A percentile compares a stretch with the other conserved stretches of the same genome.
phyloP scores from a whole-genome alignment of 768 basidiomycete species.

The Termitomyces sp. region DNA sequence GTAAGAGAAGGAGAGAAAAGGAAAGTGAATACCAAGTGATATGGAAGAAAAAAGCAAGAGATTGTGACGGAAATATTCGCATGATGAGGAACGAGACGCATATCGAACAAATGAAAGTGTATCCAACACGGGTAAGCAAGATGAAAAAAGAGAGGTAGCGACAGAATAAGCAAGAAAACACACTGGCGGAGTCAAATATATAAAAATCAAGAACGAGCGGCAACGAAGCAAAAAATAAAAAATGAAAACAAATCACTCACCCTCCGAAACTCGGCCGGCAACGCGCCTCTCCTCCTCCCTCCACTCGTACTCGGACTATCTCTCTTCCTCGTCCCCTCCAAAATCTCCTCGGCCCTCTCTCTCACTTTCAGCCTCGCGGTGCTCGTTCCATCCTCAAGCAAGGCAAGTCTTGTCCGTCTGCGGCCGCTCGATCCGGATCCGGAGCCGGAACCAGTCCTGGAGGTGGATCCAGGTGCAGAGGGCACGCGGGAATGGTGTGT shows the following conservation, averaged over 20 bases:
- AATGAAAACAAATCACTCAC: slow-evolving; percentile 1
- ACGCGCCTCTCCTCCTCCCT: slow-evolving; percentile 35
- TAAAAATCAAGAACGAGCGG: too few species aligned
- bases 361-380: slow-evolving; percentile 16
- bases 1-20: not conserved
- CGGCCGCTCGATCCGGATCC: slow-evolving; percentile 7
- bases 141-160: too few species aligned
- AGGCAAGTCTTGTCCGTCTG: slow-evolving; percentile 10
- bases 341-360: slow-evolving; percentile 26
- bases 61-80: too few species aligned
- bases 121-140: not conserved
- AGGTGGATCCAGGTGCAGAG: slow-evolving; percentile 38
- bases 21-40: too few species aligned
- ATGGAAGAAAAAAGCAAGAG: not conserved
- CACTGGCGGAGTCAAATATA: too few species aligned
- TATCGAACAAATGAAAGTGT: not conserved
- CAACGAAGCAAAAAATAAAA: not conserved
- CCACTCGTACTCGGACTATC: slow-evolving; percentile 24
- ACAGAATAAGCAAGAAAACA: too few species aligned
- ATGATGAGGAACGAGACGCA: too few species aligned
- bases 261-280: slow-evolving; percentile 41
- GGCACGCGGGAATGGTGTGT: slow-evolving; percentile 36
- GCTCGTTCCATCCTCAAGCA: slow-evolving; percentile 12
- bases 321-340: slow-evolving; percentile 40
- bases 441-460: not conserved